Evolutionary conservation across 352 stramenopile species (phyloP), one percentile per base, ranked within the genome.

Genomic region (Globisporangium abappressorium): DNA sequence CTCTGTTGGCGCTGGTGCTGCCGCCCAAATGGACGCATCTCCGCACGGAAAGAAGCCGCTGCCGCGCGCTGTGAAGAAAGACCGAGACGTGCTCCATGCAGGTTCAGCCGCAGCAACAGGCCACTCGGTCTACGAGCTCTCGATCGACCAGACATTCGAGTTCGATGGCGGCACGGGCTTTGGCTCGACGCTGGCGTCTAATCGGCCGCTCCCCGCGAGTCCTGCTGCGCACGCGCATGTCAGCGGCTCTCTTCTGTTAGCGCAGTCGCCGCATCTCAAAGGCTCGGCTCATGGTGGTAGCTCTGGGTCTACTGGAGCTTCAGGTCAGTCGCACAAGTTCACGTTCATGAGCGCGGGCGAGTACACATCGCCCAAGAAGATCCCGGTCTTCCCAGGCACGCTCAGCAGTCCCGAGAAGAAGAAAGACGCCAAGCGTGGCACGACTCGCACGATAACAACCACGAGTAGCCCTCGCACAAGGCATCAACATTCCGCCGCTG

Each of bases 341-440:
- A 87, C 82, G 41, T 93, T 93, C 56, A 93, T 81, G 34, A 87
- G 74, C 28, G 72, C 81, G 3, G 75, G 76, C 1, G 83, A 89
- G 64, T 93, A 91, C 72, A 87, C 78, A 47, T 89, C 85, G 12
- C 85, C 85, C 0, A 93, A 90, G 83, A 93, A 91, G 62, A 81
- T 93, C 24, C 85, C 85, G 0, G 73, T 90, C 46, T 90, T 93
- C 51, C 83, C 85, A 2, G 83, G 85, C 14, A 93, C 79, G 20
- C 33, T 84, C 7, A 70, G 79, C 43, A 92, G 81, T 28, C 84
- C 82, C 0, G 82, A 90, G 64, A 83, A 82, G 34, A 80, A 81
- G 54, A 73, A 72, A 28, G 54, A 78, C 3, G 57, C 20, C 28
- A 68, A 46, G 34, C 54, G 20, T 18, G 28, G 54, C 54, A 18